Base-by-base conservation (phyloP, 805 yeast species). In the Barnettozyma wickerhamii region DNA sequence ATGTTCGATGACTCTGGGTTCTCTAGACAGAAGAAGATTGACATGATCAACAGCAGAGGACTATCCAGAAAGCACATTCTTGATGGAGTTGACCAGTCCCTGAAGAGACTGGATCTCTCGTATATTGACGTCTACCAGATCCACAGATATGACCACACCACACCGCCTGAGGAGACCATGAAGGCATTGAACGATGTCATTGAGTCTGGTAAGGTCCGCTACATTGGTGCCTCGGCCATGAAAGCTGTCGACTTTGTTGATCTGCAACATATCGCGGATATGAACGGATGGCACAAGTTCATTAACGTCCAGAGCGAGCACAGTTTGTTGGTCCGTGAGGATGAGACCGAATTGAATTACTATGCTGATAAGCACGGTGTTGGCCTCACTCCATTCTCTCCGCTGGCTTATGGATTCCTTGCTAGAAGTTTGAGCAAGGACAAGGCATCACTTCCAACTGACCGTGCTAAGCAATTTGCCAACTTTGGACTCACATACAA, bases 221-320 rank as follows among this genome's bases (percentile, higher is more conserved):
- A 79, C 54, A 69, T 79, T 45, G 85, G 84, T 10, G 82, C 84
- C 1, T 77, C 83, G 1, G 59, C 80, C 1, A 79, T 80, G 84
- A 64, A 65, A 48, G 71, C 79, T 3, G 56, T 61, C 18, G 76
- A 79, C 48, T 79, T 80, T 52, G 74, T 68, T 2, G 69, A 67
- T 48, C 49, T 76, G 51, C 86, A 81, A 53, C 60, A 58, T 41
- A 58, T 69, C 41, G 86, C 86, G 4, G 83, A 79, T 41, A 65
- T 64, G 52, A 48, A 71, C 47, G 71, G 70, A 21, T 80, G 81
- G 82, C 63, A 64, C 46, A 76, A 75, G 53, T 80, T 81, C 48
- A 66, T 80, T 83, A 76, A 76, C 24, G 72, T 77, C 73, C 86
- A 81, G 59, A 71, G 74, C 46, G 70, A 62, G 53, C 76, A 78